These are phyloP conservation scores for Ammopiptanthus mongolicus DNA, from an alignment of 306 rosid species.

Conservation along the genomic window DNA sequence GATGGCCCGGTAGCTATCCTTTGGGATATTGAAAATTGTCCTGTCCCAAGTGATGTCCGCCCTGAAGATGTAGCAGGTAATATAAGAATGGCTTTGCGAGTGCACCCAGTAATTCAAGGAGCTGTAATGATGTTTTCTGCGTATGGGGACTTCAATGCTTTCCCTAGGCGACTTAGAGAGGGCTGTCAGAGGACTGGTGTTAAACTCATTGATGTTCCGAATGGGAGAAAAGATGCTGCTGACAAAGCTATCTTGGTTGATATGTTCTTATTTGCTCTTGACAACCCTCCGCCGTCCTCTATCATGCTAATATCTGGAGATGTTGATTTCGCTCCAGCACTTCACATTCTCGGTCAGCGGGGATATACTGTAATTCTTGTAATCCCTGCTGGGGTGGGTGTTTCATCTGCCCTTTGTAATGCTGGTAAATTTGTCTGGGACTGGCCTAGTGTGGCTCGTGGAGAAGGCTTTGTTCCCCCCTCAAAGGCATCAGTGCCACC, in stretches of 20 bases:
- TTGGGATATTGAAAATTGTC: slow-evolving; percentile 98
- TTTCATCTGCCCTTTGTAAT: slow-evolving; percentile 89
- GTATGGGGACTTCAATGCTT: slow-evolving; percentile 89
- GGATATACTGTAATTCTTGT: slow-evolving; percentile 89
- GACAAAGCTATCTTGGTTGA: slow-evolving; percentile 97
- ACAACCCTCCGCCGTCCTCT: slow-evolving; percentile 94
- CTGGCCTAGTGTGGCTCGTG: slow-evolving; percentile 93
- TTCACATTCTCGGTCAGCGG: slow-evolving; percentile 95
- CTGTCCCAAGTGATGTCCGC: slow-evolving; percentile 92
- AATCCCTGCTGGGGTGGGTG: slow-evolving; percentile 83
- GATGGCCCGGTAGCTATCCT: slow-evolving; percentile 87
- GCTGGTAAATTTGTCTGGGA: slow-evolving; percentile 99
- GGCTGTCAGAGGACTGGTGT: slow-evolving; percentile 99
- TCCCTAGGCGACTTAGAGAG: slow-evolving; percentile 86
- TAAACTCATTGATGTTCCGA: slow-evolving; percentile 89
- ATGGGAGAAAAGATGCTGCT: slow-evolving; percentile 97
- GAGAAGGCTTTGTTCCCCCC: slow-evolving; percentile 81
- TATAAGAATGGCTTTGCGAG: slow-evolving; percentile 91
- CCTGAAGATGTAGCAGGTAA: slow-evolving; percentile 93
- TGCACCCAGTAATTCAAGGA: slow-evolving; percentile 86
- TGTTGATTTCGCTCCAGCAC: slow-evolving; percentile 93
- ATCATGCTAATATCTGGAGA: slow-evolving; percentile 95
- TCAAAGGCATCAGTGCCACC: slow-evolving; percentile 49
- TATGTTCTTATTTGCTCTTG: slow-evolving; percentile 98
- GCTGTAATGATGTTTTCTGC: slow-evolving; percentile 84